Base-by-base conservation (phyloP, 371 early-diverging fungal genomes). In the Nematocida sp. region DNA sequence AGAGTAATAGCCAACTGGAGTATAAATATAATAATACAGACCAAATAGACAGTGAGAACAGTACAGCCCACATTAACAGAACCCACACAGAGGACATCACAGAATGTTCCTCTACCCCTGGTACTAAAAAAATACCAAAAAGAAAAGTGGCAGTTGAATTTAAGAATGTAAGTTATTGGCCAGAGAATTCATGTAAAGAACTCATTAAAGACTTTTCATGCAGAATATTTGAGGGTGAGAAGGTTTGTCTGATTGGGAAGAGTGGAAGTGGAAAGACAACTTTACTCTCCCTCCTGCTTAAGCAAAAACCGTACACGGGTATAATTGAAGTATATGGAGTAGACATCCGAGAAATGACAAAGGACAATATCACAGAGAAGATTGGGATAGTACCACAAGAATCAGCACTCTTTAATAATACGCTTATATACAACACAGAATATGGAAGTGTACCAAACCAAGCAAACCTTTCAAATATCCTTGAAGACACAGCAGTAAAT, bases 211-310 rank as follows among this genome's bases (percentile, higher is more conserved):
- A 92, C 42, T 84, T 95, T 76, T 89, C 90, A 72, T 85, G 94
- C 39, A 85, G 89, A 52, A 91, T 92, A 52, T 85, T 85, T 4
- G 83, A 83, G 50, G 90, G 90, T 1, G 85, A 86, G 40, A 87
- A 87, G 33, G n/a, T 90, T 92, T 42, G 89, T 86, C 90, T 99
- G 18, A 92, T 96, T 18, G 99, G 99, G 80, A 91, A 92, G 83
- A 99, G 97, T 90, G 99, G 99, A 90, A 91, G 92, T 76, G 98
- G 99, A 84, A 99, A 99, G 89, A 94, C 95, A 11, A 97, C 97
- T 7, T 89, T 98, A 47, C 83, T 99, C 58, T 91, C 84, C 75
- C 89, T 94, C 83, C 83, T 94, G 27, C 52, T 86, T 5, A 82
- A 82, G 62, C 94, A 94, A 86, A 93, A 93, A 83, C 93, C 94